Percentiles rank a stretch among this genome's conserved stretches.
These are phyloP conservation scores for Scheffersomyces lignicola DNA, from an alignment of 1,139 yeast species.

Conservation along the genomic window DNA sequence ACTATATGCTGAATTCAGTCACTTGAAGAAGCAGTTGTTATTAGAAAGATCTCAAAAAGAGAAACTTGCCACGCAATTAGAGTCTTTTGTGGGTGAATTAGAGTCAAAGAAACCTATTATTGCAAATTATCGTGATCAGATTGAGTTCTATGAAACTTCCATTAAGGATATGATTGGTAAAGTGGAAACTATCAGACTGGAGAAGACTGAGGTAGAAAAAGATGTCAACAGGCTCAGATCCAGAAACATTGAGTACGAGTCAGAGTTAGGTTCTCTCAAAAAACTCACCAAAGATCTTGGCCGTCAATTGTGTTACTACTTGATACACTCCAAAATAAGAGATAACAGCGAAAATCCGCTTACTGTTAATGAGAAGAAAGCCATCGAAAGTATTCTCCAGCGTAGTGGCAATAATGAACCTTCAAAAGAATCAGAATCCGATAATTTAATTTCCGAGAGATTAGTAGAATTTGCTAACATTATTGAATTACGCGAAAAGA, in stretches of 20 bases:
- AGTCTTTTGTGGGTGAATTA: conserved; percentile 69
- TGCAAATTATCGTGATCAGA: conserved; percentile 61
- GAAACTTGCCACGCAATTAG: conserved; percentile 67
- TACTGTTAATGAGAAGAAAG: conserved; percentile 54
- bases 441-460: conserved; percentile 67
- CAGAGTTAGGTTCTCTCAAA: conserved; percentile 45
- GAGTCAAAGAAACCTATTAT: conserved; percentile 80
- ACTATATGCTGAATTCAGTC: conserved; percentile 65
- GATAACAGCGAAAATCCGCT: conserved; percentile 56
- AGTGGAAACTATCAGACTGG: conserved; percentile 37
- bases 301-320: conserved; percentile 71
- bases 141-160: conserved; percentile 43
- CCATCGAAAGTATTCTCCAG: conserved; percentile 46
- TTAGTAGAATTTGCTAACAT: conserved; percentile 68
- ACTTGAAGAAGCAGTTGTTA: conserved; percentile 64
- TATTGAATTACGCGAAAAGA: conserved; percentile 69
- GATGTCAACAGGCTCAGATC: conserved; percentile 33
- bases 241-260: conserved; percentile 30
- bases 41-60: conserved; percentile 74
- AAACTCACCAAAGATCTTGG: conserved; percentile 72
- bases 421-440: conserved; percentile 61
- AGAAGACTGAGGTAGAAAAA: conserved; percentile 43
- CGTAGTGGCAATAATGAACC: conserved; percentile 34
- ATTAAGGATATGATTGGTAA: conserved; percentile 41
- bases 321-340: conserved; percentile 65